Conservation (phyloP, 495 filamentous ascomycete genomes). For the Aspergillus steynii region DNA sequence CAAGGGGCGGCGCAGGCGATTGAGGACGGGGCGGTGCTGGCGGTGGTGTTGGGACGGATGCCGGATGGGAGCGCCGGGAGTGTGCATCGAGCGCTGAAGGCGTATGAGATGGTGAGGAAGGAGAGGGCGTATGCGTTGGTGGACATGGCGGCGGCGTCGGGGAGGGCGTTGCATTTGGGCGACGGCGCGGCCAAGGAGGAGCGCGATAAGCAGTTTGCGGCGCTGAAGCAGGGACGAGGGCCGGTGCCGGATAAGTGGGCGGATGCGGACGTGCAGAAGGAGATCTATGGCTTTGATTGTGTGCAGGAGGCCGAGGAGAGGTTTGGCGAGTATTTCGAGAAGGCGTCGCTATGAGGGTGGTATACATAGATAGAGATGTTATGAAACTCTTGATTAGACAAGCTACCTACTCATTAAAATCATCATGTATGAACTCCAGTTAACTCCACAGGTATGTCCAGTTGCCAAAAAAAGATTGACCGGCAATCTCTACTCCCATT, state of each 20-base stretch:
- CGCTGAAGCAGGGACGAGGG: slow-evolving; percentile 58
- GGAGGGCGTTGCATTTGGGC: slow-evolving; percentile 69
- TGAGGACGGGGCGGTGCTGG: slow-evolving; percentile 74
- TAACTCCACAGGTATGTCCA: too few species aligned
- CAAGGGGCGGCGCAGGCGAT: slow-evolving; percentile 88
- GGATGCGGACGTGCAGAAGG: slow-evolving; percentile 72
- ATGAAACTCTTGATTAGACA: not conserved
- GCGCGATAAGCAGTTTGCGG: slow-evolving; percentile 69
- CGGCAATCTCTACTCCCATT: slow-evolving; percentile 33
- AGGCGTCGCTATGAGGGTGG: slow-evolving; percentile 13
- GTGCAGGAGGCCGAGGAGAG: slow-evolving; percentile 58
- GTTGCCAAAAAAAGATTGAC: not conserved
- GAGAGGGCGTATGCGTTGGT: slow-evolving; percentile 68
- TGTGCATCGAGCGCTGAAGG: slow-evolving; percentile 63
- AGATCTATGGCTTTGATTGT: slow-evolving; percentile 74
- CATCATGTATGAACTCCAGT: too few species aligned
- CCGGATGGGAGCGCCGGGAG: slow-evolving; percentile 53
- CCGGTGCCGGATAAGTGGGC: slow-evolving; percentile 78
- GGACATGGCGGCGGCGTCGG: slow-evolving; percentile 66
- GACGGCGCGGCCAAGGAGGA: slow-evolving; percentile 75
- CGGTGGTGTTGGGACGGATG: slow-evolving; percentile 59
- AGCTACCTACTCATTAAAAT: not conserved
- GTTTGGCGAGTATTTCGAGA: slow-evolving; percentile 60
- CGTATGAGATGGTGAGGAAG: slow-evolving; percentile 75
- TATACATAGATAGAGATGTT: slow-evolving; percentile 4